Base-by-base conservation (phyloP, 148 eudicot species). In the Bassia scoparia region DNA sequence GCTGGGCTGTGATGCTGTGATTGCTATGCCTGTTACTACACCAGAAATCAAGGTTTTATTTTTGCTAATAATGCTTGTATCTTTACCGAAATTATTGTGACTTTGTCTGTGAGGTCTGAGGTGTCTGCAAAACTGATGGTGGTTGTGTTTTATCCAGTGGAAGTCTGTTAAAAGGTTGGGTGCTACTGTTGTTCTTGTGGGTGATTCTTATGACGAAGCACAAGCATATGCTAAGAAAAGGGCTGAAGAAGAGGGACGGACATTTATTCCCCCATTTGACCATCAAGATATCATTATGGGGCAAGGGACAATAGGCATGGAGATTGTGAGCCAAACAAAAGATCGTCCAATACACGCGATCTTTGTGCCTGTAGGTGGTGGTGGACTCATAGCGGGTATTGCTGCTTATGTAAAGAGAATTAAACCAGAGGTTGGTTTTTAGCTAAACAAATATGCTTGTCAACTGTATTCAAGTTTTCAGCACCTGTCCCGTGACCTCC, bases 11-110 rank as follows among this genome's bases (percentile, higher is more conserved):
- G 68, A 78, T 84, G 99, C 99, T 27, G 93, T 95, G 69, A 92
- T 95, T 80, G 99, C 60, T n/a, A 96, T 96, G 99, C 99, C 99
- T 48, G 85, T 90, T 69, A 96, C 99, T 50, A 96, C 99, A 9
- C 99, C 97, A 12, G 97, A 92, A 82, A 96, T 96, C 81, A 96
- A 96, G 94, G 99, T 96, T 79, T 31, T 23, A 24, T 64, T 53
- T 16, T 67, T 23, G 24, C 21, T 50, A 13, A 70, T 74, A 7
- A 41, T 73, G 20, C 49, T 7, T 64, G 41, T 26, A 26, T n/a
- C 10, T 38, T 21, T 67, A 9, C 24, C 35, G 34, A 48, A 21
- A 61, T 35, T 33, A 10, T 49, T 43, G 34, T 44, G 60, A 34
- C 2, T 31, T 63, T 5, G 7, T 44, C 43, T 43, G 18, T 50